Conservation (phyloP, 2,329 filamentous ascomycete genomes). For the Incumbomyces lentus region DNA sequence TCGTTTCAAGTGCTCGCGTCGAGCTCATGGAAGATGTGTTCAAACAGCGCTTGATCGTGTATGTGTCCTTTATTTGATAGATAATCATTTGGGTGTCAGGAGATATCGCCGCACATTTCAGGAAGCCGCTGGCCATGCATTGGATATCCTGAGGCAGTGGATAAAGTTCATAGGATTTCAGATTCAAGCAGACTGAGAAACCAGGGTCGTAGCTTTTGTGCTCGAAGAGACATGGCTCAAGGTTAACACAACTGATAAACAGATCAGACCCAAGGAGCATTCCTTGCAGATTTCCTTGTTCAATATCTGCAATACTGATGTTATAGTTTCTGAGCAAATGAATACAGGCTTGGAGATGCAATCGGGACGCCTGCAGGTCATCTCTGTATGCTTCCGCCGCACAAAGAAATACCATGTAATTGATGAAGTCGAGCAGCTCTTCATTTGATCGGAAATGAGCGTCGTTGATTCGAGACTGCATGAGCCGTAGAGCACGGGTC, state of each 20-base stretch:
- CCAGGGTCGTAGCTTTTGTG: slow-evolving; percentile 5
- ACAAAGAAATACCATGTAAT: slow-evolving; percentile 7
- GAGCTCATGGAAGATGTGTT: slow-evolving; percentile 3
- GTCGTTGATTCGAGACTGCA: slow-evolving; percentile 2
- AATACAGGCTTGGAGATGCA: slow-evolving; percentile 8
- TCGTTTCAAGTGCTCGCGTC: slow-evolving; percentile 4
- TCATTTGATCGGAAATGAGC: neutral
- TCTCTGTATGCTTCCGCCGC: slow-evolving; percentile 9
- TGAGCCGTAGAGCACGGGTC: slow-evolving; percentile 1
- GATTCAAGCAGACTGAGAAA: neutral
- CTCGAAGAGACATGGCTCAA: slow-evolving; percentile 5
- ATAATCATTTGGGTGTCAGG: neutral
- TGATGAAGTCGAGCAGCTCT: slow-evolving; percentile 1
- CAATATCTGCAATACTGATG: neutral
- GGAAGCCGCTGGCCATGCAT: neutral
- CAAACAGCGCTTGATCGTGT: neutral
- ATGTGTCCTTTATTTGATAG: slow-evolving; percentile 3
- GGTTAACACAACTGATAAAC: slow-evolving; percentile 8
- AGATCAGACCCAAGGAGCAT: slow-evolving; percentile 8
- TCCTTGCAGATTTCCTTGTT: slow-evolving; percentile 5
- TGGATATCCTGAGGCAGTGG: neutral
- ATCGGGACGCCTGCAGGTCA: slow-evolving; percentile 4
- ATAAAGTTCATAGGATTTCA: neutral
- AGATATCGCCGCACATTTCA: neutral
- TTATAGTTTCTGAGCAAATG: neutral